A percentile compares a stretch with the other conserved stretches of the same genome.
Conservation (phyloP, 2,329 filamentous ascomycete species). For the Diaporthe nobilis region DNA sequence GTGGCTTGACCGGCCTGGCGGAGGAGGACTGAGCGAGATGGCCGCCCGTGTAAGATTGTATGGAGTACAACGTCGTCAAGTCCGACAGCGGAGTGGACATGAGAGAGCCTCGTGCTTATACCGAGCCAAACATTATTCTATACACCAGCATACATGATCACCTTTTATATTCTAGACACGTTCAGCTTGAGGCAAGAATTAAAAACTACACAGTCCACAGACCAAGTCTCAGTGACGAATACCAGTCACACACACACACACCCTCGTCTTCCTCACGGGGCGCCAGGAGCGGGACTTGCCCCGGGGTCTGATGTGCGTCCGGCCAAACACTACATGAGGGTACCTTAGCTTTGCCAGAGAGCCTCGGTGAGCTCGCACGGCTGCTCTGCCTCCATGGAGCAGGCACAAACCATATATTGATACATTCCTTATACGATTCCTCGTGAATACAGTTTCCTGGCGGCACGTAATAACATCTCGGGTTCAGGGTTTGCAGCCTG, state of each 20-base stretch:
- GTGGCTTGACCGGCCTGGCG: conserved; percentile 64
- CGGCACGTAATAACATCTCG: background rate
- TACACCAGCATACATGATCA: background rate
- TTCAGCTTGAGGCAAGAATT: background rate
- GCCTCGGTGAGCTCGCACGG: background rate
- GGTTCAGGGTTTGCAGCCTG: background rate
- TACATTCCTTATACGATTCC: background rate
- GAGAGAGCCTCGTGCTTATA: background rate
- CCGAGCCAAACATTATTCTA: background rate
- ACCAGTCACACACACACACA: background rate
- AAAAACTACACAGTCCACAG: background rate
- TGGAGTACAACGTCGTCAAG: background rate
- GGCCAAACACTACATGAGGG: background rate
- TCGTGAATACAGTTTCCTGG: background rate
- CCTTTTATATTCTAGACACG: background rate
- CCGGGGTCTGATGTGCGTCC: background rate
- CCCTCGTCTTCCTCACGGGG: background rate
- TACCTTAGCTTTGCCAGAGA: background rate
- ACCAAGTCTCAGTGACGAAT: background rate
- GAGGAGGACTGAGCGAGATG: conserved; percentile 52
- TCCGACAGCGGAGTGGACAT: background rate
- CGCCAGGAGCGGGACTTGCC: background rate
- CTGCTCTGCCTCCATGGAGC: background rate
- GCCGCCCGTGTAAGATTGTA: background rate
- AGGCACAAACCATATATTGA: background rate